These are phyloP conservation scores for Botrytis byssoidea DNA, from an alignment of 2,329 filamentous ascomycete species.

Conservation along the genomic window DNA sequence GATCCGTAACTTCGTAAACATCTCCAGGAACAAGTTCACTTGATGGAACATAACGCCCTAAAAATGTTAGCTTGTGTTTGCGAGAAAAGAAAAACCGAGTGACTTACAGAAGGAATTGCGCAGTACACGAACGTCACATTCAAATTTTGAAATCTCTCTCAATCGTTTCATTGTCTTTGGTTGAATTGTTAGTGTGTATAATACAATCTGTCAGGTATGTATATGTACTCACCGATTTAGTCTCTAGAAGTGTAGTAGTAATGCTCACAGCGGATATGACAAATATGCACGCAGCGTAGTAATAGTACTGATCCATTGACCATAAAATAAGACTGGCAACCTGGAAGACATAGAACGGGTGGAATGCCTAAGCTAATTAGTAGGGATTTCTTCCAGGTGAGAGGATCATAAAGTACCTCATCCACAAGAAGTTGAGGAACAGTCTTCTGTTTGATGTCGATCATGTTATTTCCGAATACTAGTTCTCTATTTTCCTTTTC, in stretches of 20 bases:
- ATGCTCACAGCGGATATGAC: constrained; percentile 93
- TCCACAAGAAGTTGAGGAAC: constrained; percentile 80
- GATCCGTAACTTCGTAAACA: constrained; percentile 95
- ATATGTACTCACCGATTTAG: constrained; percentile 62
- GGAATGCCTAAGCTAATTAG: constrained; percentile 74
- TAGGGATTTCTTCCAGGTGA: constrained; percentile 16
- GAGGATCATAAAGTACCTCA: constrained; percentile 57
- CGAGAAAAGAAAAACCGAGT: neutral
- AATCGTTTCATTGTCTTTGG: constrained; percentile 80
- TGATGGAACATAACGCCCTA: constrained; percentile 80
- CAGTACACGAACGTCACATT: constrained; percentile 91
- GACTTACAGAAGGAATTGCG: constrained; percentile 85
- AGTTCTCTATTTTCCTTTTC: constrained; percentile 79
- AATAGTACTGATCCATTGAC: constrained; percentile 96
- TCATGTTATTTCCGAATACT: constrained; percentile 86
- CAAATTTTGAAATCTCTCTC: constrained; percentile 87
- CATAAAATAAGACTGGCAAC: constrained; percentile 90
- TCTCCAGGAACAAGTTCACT: constrained; percentile 91
- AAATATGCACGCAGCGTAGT: constrained; percentile 94
- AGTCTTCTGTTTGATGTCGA: constrained; percentile 91
- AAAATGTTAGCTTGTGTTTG: constrained; percentile 15
- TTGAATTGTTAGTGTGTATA: constrained; percentile 1
- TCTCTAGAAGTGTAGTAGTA: constrained; percentile 83
- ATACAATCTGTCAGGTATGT: neutral
- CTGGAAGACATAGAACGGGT: constrained; percentile 98